Base-by-base conservation (phyloP, 2,329 filamentous ascomycete genomes). In the Chrysosporium keratinophilum region DNA sequence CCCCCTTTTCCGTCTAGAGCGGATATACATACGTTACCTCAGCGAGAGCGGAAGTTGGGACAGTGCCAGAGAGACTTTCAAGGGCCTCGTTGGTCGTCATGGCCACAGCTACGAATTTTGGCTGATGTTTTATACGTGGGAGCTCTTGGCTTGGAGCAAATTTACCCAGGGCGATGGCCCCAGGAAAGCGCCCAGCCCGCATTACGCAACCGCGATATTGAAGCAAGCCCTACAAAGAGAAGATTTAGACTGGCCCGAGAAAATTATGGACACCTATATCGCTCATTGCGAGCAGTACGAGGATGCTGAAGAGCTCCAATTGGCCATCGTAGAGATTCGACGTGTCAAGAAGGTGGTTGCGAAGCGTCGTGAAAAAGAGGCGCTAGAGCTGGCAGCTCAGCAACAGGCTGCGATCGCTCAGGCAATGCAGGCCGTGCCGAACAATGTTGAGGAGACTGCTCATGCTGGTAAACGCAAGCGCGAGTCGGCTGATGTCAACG, bases 111-210 rank as follows among this genome's bases (percentile, higher is more conserved):
- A 90, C 64, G 88, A 95, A 62, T 97, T 97, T 67, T 98, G 93
- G 93, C 78, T 90, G 53, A 82, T 84, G 42, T 96, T 88, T 69
- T 96, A 96, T 69, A 77, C 84, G 51, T 97, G 89, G 85, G 93
- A 97, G 70, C 84, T 97, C 77, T 77, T 85, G 55, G 72, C 77
- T n/a, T 83, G 80, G 78, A 74, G 76, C 55, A 78, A 76, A 57
- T 76, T 81, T 55, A 74, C 76, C 1, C 73, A 78, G 47, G 71
- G 72, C 9, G 78, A 77, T 50, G 69, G 71, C 31, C 70, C 72
- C 35, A 73, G 77, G 55, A 80, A 79, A 6, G 74, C 79, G 44
- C 79, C 83, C 19, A 78, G 80, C n/a, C 88, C 90, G 0, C 78
- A 78, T 3, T 74, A 81, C 57, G 88, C 90, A 10, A 95, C 88